Evolutionary conservation across 257 asterid species (phyloP).

Genomic region (Solanum ossicruentum): DNA sequence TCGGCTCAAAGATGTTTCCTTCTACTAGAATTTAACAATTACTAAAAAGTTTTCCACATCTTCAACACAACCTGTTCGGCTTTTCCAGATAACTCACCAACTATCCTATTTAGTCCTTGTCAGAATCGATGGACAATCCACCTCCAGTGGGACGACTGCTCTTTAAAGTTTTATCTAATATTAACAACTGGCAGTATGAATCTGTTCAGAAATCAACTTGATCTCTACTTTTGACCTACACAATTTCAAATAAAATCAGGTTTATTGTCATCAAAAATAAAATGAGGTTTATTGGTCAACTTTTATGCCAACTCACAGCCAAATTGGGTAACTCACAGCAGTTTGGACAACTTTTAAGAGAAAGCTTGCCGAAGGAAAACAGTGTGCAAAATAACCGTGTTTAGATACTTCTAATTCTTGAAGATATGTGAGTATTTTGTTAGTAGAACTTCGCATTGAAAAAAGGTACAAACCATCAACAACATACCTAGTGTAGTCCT

Average conservation of each 20-base stretch:
- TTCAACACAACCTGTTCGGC: neutral
- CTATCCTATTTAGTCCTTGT: neutral
- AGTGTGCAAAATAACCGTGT: neutral
- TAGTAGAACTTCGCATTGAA: neutral
- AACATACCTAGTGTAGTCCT: neutral
- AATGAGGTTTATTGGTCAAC: neutral
- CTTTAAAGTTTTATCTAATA: neutral
- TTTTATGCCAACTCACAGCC: neutral
- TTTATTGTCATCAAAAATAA: neutral
- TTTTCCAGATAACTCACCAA: neutral
- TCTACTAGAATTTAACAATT: neutral
- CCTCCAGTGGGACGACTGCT: neutral
- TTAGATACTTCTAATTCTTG: neutral
- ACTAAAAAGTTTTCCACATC: neutral
- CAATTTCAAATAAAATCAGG: neutral
- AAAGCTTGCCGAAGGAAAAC: neutral
- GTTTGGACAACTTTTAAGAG: neutral
- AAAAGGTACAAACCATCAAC: neutral
- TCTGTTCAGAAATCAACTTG: neutral
- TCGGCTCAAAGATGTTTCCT: neutral
- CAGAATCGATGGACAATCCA: neutral
- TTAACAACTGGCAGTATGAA: neutral
- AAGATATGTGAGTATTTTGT: neutral
- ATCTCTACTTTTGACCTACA: neutral
- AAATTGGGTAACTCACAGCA: neutral